A percentile compares a stretch with the other conserved stretches of the same genome.
Evolutionary conservation across 805 yeast genomes (phyloP).

Genomic region (Yarrowia sp.): DNA sequence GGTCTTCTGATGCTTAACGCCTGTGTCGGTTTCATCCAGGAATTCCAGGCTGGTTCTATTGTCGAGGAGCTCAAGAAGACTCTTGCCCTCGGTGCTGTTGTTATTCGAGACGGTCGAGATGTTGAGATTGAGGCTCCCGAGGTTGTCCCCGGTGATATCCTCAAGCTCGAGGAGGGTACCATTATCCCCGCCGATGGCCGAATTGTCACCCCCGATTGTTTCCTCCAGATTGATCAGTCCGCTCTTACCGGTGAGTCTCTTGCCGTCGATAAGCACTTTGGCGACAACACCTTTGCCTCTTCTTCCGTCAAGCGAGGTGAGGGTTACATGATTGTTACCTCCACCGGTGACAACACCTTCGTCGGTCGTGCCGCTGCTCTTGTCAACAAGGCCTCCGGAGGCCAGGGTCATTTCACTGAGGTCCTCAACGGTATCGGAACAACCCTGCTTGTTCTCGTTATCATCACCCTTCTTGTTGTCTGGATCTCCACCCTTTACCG

Average conservation of each 20-base stretch:
- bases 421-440: constrained; percentile 98
- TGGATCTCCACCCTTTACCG: constrained; percentile 97
- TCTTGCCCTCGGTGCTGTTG: constrained; percentile 86
- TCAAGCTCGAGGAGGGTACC: constrained; percentile 91
- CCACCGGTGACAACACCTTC: constrained; percentile 94
- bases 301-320: constrained; percentile 96
- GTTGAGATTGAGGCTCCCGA: constrained; percentile 81
- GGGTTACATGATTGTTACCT: constrained; percentile 90
- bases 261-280: constrained; percentile 90
- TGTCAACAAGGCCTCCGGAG: constrained; percentile 92
- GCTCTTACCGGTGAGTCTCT: constrained; percentile 97
- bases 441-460: constrained; percentile 84
- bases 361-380: constrained; percentile 98
- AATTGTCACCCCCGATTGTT: constrained; percentile 81
- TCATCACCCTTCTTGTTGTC: constrained; percentile 83
- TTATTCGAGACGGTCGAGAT: constrained; percentile 80
- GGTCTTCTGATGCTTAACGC: constrained; percentile 88
- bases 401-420: constrained; percentile 95
- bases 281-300: constrained; percentile 88
- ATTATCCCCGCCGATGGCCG: constrained; percentile 95
- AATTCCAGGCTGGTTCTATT: constrained; percentile 97
- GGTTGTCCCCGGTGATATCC: constrained; percentile 93
- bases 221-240: constrained; percentile 93
- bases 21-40: constrained; percentile 94
- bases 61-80: constrained; percentile 96